A percentile compares a stretch with the other conserved stretches of the same genome.
These are phyloP conservation scores for Gymnopilus junonius DNA, from an alignment of 768 basidiomycete species.

Conservation along the genomic window DNA sequence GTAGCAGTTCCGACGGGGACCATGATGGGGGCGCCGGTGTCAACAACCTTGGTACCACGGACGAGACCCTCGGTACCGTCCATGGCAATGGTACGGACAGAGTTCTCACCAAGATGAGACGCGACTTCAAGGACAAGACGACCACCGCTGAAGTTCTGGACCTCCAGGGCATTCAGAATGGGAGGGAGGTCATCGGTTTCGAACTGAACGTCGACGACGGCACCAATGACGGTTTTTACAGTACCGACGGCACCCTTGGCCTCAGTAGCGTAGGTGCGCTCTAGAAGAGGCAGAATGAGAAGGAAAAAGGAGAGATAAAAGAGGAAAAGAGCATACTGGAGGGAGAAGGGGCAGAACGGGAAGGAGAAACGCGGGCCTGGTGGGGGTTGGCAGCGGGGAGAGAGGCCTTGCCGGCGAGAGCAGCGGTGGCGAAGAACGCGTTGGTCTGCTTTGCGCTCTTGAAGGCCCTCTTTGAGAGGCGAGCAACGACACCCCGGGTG, in stretches of 20 bases:
- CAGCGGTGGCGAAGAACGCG: conserved; percentile 81
- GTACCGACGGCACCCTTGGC: conserved; percentile 72
- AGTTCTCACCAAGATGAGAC: conserved; percentile 98
- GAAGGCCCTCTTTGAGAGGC: conserved; percentile 84
- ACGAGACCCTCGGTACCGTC: conserved; percentile 99
- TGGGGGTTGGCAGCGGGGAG: conserved; percentile 45
- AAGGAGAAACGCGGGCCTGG: conserved; percentile 51
- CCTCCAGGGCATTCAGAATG: conserved; percentile 98
- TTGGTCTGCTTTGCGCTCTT: conserved; percentile 74
- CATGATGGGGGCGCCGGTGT: conserved; percentile 95
- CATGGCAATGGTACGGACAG: conserved; percentile 99
- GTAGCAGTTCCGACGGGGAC: conserved; percentile 95
- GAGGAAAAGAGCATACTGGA: conserved; percentile 45
- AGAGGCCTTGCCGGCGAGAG: conserved; percentile 59
- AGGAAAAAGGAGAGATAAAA: conserved; percentile 21
- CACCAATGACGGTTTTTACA: conserved; percentile 99
- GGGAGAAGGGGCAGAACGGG: conserved; percentile 46
- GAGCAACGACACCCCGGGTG: conserved; percentile 83
- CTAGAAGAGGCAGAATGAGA: conserved; percentile 40
- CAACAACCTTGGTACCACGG: conserved; percentile 95
- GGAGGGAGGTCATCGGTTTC: conserved; percentile 94
- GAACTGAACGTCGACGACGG: conserved; percentile 99
- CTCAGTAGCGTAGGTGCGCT: conserved; percentile 92
- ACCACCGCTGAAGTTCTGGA: conserved; percentile 91
- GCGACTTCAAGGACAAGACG: conserved; percentile 99